These are phyloP conservation scores for Lentithecium fluviatile DNA, from an alignment of 495 filamentous ascomycete species.

Conservation along the genomic window DNA sequence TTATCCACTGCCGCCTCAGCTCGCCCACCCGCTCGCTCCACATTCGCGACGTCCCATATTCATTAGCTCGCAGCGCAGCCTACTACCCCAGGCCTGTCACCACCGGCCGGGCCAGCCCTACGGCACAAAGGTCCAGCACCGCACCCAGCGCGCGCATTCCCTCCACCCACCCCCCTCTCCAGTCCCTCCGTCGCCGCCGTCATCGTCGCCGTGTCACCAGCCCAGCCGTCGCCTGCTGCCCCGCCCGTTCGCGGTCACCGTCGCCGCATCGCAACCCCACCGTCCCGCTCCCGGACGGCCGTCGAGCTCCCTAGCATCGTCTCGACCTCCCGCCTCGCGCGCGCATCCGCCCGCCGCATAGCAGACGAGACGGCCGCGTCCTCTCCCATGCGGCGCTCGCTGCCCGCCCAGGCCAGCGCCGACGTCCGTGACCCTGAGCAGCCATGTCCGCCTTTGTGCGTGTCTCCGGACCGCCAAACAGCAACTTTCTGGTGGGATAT, in stretches of 20 bases:
- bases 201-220: conserved; percentile 22
- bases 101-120: conserved; percentile 17
- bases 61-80: conserved; percentile 5
- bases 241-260: conserved; percentile 23
- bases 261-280: conserved; percentile 9
- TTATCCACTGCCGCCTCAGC: not conserved
- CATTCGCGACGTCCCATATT: conserved; percentile 1
- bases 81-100: conserved; percentile 18
- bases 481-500: conserved; percentile 93
- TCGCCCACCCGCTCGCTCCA: not conserved
- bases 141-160: conserved; percentile 4
- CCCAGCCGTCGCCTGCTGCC: conserved; percentile 16
- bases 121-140: conserved; percentile 3
- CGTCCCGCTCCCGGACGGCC: conserved; percentile 23
- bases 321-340: not conserved
- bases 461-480: conserved; percentile 96
- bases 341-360: conserved; percentile 8
- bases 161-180: not conserved
- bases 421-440: conserved; percentile 20
- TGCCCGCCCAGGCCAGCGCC: conserved; percentile 28
- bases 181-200: not conserved
- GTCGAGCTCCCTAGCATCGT: conserved; percentile 1
- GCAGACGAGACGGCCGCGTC: conserved; percentile 6
- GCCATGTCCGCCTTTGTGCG: conserved; percentile 89
- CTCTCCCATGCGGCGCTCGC: conserved; percentile 37